Evolutionary conservation across 257 asterid species (phyloP).

Genomic region (Ehretia macrophylla): DNA sequence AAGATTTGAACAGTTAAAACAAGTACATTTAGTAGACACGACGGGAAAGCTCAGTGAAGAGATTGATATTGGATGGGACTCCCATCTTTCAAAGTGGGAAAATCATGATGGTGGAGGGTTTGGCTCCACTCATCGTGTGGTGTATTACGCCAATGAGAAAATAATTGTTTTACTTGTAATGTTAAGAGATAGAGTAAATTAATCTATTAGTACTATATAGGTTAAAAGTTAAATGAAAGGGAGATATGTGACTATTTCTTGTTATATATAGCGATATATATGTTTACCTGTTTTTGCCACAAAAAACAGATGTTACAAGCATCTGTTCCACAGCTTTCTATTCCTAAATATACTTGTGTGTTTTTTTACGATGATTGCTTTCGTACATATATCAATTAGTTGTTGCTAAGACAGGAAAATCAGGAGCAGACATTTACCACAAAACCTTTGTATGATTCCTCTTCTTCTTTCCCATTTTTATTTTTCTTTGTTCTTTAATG

Average conservation of each 20-base stretch:
- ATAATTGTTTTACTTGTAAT: not conserved
- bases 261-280: not conserved
- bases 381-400: too few relatives aligned
- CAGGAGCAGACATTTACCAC: too few relatives aligned
- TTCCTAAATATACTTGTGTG: conserved; percentile 9
- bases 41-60: conserved; percentile 54
- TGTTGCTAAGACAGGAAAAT: too few relatives aligned
- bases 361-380: too few relatives aligned
- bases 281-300: too few relatives aligned
- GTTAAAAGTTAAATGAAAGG: too few relatives aligned
- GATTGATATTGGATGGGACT: conserved; percentile 51
- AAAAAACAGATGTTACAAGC: conserved; percentile 11
- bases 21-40: conserved; percentile 45
- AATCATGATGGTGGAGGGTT: not conserved
- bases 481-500: too few relatives aligned
- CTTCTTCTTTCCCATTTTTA: too few relatives aligned
- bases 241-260: too few relatives aligned
- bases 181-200: not conserved
- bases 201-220: not conserved
- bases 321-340: conserved; percentile 49
- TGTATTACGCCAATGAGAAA: not conserved
- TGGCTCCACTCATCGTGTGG: not conserved
- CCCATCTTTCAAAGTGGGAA: conserved; percentile 37
- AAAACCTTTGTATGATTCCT: too few relatives aligned
- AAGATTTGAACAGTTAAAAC: conserved; percentile 51